Evolutionary conservation across 306 rosid species (phyloP).

Genomic region (Ammopiptanthus mongolicus): DNA sequence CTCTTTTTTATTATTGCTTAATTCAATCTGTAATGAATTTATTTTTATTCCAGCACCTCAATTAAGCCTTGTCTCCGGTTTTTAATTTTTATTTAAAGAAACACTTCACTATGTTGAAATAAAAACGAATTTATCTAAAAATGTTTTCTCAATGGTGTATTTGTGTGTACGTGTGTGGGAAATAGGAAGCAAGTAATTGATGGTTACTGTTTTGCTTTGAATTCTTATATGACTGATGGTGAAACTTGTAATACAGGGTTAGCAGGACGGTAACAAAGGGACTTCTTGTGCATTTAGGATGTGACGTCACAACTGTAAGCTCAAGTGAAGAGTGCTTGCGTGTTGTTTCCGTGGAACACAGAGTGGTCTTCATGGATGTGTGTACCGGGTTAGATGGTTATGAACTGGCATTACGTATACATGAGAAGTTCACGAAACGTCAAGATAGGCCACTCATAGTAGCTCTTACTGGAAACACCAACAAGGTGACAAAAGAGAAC

Average conservation of each 20-base stretch:
- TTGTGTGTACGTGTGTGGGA: no score
- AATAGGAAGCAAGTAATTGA: not conserved
- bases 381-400: slow-evolving; percentile 59
- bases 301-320: slow-evolving; percentile 67
- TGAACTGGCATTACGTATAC: slow-evolving; percentile 55
- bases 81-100: not conserved
- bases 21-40: not conserved
- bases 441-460: slow-evolving; percentile 73
- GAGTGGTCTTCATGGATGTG: slow-evolving; percentile 78
- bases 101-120: not conserved
- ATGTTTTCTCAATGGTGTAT: not conserved
- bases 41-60: not conserved
- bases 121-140: not conserved
- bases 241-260: slow-evolving; percentile 52
- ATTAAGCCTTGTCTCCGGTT: not conserved
- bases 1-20: not conserved
- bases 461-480: slow-evolving; percentile 72
- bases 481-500: slow-evolving; percentile 66
- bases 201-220: not conserved
- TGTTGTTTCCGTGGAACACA: slow-evolving; percentile 61
- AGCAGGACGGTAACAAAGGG: slow-evolving; percentile 82
- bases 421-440: slow-evolving; percentile 57
- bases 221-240: not conserved
- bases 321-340: slow-evolving; percentile 66
- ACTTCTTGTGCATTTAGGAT: slow-evolving; percentile 79